Conservation (phyloP, 768 basidiomycete species). For the Xerocomus spinulosus region DNA sequence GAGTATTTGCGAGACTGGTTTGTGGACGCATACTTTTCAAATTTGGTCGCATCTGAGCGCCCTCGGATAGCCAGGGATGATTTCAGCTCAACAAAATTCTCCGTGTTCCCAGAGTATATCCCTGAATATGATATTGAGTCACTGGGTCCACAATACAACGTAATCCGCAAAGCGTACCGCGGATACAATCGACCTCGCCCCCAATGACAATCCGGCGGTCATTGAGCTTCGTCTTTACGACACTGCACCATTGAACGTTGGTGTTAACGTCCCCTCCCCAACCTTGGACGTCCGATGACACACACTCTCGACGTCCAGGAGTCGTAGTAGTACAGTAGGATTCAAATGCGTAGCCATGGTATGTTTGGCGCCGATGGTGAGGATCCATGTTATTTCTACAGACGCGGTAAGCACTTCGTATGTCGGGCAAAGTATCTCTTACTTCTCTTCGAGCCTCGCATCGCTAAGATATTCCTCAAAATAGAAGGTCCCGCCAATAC, state of each 20-base stretch:
- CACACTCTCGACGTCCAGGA: conserved; percentile 19
- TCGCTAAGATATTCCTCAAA: conserved; percentile 69
- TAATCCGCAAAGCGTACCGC: conserved; percentile 42
- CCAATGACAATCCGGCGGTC: conserved; percentile 70
- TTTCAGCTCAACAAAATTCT: conserved; percentile 81
- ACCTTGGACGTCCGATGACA: conserved; percentile 35
- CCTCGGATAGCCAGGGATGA: conserved; percentile 72
- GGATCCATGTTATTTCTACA: conserved; percentile 62
- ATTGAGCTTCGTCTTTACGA: conserved; percentile 82
- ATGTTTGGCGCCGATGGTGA: conserved; percentile 58
- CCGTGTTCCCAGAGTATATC: conserved; percentile 54
- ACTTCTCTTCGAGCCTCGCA: conserved; percentile 61
- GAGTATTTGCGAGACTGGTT: neutral
- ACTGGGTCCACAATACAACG: neutral
- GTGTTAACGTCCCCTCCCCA: conserved; percentile 85
- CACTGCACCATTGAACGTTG: conserved; percentile 86
- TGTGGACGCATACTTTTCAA: conserved; percentile 61
- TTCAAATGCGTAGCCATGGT: conserved; percentile 89
- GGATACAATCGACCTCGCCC: conserved; percentile 88
- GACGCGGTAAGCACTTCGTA: neutral
- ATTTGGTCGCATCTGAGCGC: conserved; percentile 59
- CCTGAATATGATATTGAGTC: conserved; percentile 36
- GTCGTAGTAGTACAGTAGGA: conserved; percentile 67
- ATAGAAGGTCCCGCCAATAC: conserved; percentile 61
- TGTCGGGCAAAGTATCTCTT: conserved; percentile 16